Percentiles rank a stretch among this genome's conserved stretches.
phyloP scores from a whole-genome alignment of 371 early-diverging fungal genomes.

The Mucor mucedo region DNA sequence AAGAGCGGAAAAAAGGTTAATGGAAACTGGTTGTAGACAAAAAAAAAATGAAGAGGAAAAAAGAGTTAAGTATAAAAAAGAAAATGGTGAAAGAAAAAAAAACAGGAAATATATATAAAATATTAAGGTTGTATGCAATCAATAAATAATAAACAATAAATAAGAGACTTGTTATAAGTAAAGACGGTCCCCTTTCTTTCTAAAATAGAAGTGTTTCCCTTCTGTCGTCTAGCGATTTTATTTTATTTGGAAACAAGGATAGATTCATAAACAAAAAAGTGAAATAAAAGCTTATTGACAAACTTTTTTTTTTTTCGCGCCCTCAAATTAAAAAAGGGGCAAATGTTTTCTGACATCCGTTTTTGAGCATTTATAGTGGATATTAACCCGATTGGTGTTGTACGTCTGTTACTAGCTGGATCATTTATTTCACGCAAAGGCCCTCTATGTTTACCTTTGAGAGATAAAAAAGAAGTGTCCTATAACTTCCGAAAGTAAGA shows the following conservation, averaged over 20 bases:
- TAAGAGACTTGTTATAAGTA: slow-evolving; percentile 3
- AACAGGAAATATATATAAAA: slow-evolving; percentile 10
- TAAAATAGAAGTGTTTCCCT: neutral
- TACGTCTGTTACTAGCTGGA: too few relatives aligned
- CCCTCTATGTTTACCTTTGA: neutral
- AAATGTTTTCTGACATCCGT: too few relatives aligned
- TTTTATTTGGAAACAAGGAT: neutral
- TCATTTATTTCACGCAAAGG: neutral
- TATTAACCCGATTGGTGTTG: too few relatives aligned
- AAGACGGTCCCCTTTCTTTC: slow-evolving; percentile 7
- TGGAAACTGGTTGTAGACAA: slow-evolving; percentile 13
- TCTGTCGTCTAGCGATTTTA: neutral
- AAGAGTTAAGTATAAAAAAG: slow-evolving; percentile 1
- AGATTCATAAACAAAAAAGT: neutral
- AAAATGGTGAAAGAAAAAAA: slow-evolving; percentile 2
- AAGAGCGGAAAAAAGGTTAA: slow-evolving; percentile 6
- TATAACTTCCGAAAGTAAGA: slow-evolving; percentile 1
- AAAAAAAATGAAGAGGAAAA: neutral
- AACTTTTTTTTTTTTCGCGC: too few relatives aligned
- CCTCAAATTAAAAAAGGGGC: too few relatives aligned
- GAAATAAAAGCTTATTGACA: neutral
- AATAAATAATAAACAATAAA: slow-evolving; percentile 18
- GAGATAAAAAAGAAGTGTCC: neutral
- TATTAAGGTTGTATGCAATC: slow-evolving; percentile 20
- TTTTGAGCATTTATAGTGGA: too few relatives aligned